Conservation (phyloP, 2,329 filamentous ascomycete genomes). For the Cercospora zeae-maydis region DNA sequence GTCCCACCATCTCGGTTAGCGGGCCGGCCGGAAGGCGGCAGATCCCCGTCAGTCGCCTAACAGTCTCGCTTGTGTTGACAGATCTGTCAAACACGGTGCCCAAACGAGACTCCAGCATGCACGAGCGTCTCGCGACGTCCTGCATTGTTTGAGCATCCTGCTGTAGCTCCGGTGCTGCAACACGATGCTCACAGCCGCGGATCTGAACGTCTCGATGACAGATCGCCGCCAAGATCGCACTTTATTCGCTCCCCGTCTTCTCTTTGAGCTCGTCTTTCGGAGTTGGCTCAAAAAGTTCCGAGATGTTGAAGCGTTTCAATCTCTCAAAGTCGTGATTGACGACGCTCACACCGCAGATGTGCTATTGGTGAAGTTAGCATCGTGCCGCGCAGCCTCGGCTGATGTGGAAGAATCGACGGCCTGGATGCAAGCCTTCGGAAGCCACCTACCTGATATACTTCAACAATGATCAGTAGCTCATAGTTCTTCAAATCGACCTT, state of each 20-base stretch:
- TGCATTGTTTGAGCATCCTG: not conserved
- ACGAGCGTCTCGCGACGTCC: not conserved
- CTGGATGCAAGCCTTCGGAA: slow-evolving; percentile 17
- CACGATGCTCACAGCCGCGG: not conserved
- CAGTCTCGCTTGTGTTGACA: slow-evolving; percentile 14
- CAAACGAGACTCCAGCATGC: slow-evolving; percentile 4
- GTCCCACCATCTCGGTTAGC: slow-evolving; percentile 12
- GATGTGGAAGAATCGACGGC: not conserved
- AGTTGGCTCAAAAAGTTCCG: slow-evolving; percentile 63
- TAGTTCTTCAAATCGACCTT: slow-evolving; percentile 74
- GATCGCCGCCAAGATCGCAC: not conserved
- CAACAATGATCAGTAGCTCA: slow-evolving; percentile 74
- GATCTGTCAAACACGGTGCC: not conserved
- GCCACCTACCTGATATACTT: slow-evolving; percentile 69
- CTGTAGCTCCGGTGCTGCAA: not conserved
- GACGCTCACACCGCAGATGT: slow-evolving; percentile 73
- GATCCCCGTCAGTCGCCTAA: slow-evolving; percentile 4
- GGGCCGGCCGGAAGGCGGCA: not conserved
- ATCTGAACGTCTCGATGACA: not conserved
- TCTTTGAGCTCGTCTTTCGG: slow-evolving; percentile 33
- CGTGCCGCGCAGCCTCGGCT: slow-evolving; percentile 1
- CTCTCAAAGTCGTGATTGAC: slow-evolving; percentile 70
- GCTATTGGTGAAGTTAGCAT: slow-evolving; percentile 45
- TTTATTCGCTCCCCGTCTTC: not conserved
- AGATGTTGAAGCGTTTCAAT: slow-evolving; percentile 73